These are phyloP conservation scores for Paecilomyces sp. DNA, from an alignment of 2,329 filamentous ascomycete species.

Conservation along the genomic window DNA sequence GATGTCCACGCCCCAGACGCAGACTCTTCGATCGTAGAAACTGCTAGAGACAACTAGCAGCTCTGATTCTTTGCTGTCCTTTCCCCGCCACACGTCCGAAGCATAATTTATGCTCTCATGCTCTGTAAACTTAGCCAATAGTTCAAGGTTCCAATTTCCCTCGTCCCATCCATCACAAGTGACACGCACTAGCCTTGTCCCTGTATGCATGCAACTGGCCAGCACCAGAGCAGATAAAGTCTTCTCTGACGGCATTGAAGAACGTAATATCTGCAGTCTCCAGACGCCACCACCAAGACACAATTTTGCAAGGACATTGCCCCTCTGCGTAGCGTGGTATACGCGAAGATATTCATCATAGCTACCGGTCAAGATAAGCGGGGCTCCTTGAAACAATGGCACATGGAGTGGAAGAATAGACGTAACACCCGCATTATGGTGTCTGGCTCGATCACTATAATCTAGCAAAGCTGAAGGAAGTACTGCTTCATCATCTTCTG, in stretches of 20 bases:
- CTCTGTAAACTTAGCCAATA: slow-evolving; percentile 69
- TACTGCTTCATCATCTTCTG: slow-evolving; percentile 5
- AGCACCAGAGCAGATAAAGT: slow-evolving; percentile 48
- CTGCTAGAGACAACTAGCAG: slow-evolving; percentile 41
- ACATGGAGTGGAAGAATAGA: slow-evolving; percentile 66
- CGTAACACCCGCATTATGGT: slow-evolving; percentile 78
- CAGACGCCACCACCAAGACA: slow-evolving; percentile 78
- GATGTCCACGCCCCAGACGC: slow-evolving; percentile 36
- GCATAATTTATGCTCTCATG: slow-evolving; percentile 96
- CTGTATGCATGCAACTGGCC: slow-evolving; percentile 91
- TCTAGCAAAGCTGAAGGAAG: slow-evolving; percentile 13
- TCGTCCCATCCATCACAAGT: slow-evolving; percentile 18
- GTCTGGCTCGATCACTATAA: slow-evolving; percentile 43
- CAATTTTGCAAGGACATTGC: slow-evolving; percentile 53
- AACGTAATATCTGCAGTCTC: slow-evolving; percentile 58
- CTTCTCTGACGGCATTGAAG: slow-evolving; percentile 4
- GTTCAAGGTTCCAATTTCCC: slow-evolving; percentile 52
- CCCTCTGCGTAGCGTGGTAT: slow-evolving; percentile 29
- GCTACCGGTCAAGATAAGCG: slow-evolving; percentile 72
- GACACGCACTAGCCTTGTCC: slow-evolving; percentile 58
- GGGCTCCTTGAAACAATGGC: slow-evolving; percentile 34
- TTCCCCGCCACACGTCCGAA: slow-evolving; percentile 50
- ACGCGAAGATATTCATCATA: slow-evolving; percentile 83
- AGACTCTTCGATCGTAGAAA: slow-evolving; percentile 47
- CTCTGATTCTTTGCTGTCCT: slow-evolving; percentile 7